Evolutionary conservation across 768 basidiomycete species (phyloP), one percentile per base, ranked within the genome.

Genomic region (Sporobolomyces phaffii): DNA sequence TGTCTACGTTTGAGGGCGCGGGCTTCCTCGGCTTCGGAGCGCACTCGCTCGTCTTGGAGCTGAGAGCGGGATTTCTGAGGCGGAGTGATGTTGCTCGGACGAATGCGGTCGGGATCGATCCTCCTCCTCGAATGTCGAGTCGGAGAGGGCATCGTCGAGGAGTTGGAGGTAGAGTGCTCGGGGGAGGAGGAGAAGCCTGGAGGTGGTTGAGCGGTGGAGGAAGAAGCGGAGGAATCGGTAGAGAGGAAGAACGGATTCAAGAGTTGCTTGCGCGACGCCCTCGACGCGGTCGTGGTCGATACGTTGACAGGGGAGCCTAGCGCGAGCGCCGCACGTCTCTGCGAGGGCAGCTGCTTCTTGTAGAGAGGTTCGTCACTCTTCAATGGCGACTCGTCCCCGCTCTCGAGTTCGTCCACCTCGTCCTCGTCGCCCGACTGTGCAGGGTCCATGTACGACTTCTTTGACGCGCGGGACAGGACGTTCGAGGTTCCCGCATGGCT

Each of bases 231-330:
- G 20, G 45, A 38, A 8, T 48, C 60, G 48, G 53, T 56, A 24
- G 52, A 17, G 5, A 58, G 64, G 48, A 68, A 51, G 66, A 68
- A 68, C 5, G 66, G 66, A 50, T 68, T 68, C 20, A 68, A 41
- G n/a, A 62, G 56, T 22, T 68, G 66, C 18, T 44, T 50, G 17
- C 66, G 48, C 34, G 66, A 59, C 3, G 61, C 49, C 5, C 48
- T 33, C 36, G 64, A 5, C 33, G 29, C 1, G 9, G 41, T n/a
- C 56, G 34, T 45, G 28, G 17, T 53, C 31, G 43, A 51, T 20
- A 58, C 43, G n/a, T 67, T 64, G 49, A 62, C 52, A 11, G 70
- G 62, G 28, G 70, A 61, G 29, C 70, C 52, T 47, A 66, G 45
- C 18, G 58, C 29, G 41, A 52, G 28, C 17, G 41, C 17, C 7